Evolutionary conservation across 164 flowering plant species (phyloP), one percentile per base, ranked within the genome.

Genomic region (Echeveria elegans): DNA sequence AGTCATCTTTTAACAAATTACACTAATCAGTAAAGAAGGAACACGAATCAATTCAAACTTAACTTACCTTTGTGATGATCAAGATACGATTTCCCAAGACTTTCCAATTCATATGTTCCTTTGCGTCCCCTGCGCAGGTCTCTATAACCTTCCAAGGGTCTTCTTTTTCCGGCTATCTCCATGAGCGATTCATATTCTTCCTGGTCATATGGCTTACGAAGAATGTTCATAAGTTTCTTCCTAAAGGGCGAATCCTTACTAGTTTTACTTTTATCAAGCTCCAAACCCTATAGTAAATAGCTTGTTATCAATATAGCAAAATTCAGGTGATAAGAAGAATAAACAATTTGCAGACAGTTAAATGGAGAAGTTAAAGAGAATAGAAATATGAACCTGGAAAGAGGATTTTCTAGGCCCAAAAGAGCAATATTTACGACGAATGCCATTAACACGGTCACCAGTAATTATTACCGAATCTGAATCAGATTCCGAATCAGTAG

Each of bases 21-120:
- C n/a, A n/a, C n/a, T n/a, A n/a, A n/a, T n/a, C n/a, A n/a, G n/a
- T n/a, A n/a, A n/a, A n/a, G n/a, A n/a, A n/a, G n/a, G n/a, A n/a
- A n/a, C n/a, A n/a, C n/a, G n/a, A n/a, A n/a, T n/a, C n/a, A n/a
- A n/a, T n/a, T n/a, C n/a, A n/a, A n/a, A n/a, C n/a, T 40, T 30
- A 19, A 67, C 78, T 74, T 4, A 47, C 52, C 23, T 47, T 56
- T 18, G 32, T 76, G 29, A 18, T 38, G 30, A 53, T 80, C 83
- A 59, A 83, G 79, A 78, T 80, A 82, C 4, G 87, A 85, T 21
- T 64, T 37, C 29, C 80, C 65, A 2, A 6, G 5, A 41, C 1
- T 2, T 1, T 52, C 68, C 29, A 69, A 24, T 18, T 19, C 12
- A 62, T 53, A 0, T 69, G 72, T 82, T 38, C 72, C 1, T 67